These are phyloP conservation scores for Curvularia sp. DNA, from an alignment of 2,329 filamentous ascomycete species.

Conservation along the genomic window DNA sequence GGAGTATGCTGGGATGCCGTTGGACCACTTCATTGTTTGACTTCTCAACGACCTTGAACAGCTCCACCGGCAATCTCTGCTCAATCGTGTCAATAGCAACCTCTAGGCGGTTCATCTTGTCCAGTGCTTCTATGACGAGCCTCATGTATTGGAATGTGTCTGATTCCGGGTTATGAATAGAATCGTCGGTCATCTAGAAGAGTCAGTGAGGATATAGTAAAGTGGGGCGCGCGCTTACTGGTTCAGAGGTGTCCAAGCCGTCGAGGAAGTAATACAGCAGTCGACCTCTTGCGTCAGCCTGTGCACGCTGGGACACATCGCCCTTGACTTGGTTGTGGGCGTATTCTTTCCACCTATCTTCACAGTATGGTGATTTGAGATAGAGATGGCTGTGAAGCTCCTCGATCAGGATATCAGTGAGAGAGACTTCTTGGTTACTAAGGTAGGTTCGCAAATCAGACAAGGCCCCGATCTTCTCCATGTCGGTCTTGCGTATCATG, in stretches of 20 bases:
- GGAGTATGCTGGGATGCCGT: slow-evolving; percentile 83
- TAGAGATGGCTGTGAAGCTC: slow-evolving; percentile 97
- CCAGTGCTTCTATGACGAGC: slow-evolving; percentile 84
- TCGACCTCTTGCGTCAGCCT: slow-evolving; percentile 57
- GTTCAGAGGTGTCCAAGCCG: slow-evolving; percentile 60
- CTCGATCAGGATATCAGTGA: slow-evolving; percentile 96
- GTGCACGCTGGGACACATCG: slow-evolving; percentile 42
- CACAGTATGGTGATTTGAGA: slow-evolving; percentile 96
- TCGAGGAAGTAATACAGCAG: slow-evolving; percentile 65
- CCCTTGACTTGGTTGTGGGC: slow-evolving; percentile 68
- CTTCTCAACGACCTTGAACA: slow-evolving; percentile 93
- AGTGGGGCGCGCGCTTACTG: slow-evolving; percentile 29
- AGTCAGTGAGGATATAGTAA: slow-evolving; percentile 32
- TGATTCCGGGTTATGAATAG: slow-evolving; percentile 89
- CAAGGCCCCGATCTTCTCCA: slow-evolving; percentile 90
- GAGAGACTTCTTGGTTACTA: slow-evolving; percentile 86
- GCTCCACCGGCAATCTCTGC: slow-evolving; percentile 88
- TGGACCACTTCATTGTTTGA: slow-evolving; percentile 94
- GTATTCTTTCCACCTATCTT: slow-evolving; percentile 90
- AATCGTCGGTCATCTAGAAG: slow-evolving; percentile 75
- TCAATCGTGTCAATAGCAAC: slow-evolving; percentile 88
- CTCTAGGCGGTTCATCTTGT: slow-evolving; percentile 86
- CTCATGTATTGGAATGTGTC: slow-evolving; percentile 95
- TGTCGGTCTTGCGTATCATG: slow-evolving; percentile 82
- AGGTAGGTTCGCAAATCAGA: slow-evolving; percentile 87